A percentile compares a stretch with the other conserved stretches of the same genome.
These are phyloP conservation scores for Dorcoceras hygrometricum DNA, from an alignment of 257 asterid genomes.

Conservation along the genomic window DNA sequence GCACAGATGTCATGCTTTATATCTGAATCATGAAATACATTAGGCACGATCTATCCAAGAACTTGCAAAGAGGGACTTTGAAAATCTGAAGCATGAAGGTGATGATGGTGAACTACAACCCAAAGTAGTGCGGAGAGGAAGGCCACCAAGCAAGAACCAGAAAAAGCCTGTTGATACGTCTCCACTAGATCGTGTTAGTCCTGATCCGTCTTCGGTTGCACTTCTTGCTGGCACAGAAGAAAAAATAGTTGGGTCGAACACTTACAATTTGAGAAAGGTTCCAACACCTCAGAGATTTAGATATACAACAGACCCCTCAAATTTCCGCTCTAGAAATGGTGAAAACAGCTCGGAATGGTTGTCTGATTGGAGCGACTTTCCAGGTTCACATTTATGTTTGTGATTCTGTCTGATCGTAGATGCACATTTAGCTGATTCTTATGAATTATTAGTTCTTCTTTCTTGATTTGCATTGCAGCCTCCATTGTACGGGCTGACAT, in stretches of 20 bases:
- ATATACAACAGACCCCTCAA: conserved; percentile 47
- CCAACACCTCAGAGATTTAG: conserved; percentile 47
- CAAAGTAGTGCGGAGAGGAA: conserved; percentile 88
- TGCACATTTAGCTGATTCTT: conserved; percentile 9
- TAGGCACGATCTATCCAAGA: conserved; percentile 93
- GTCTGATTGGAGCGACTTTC: conserved; percentile 89
- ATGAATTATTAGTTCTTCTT: conserved; percentile 6
- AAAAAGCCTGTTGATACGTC: conserved; percentile 54
- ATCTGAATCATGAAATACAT: conserved; percentile 25
- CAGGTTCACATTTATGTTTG: conserved; percentile 49
- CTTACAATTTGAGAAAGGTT: conserved; percentile 76
- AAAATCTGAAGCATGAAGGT: conserved; percentile 81
- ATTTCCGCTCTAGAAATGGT: conserved; percentile 60
- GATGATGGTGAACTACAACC: conserved; percentile 90
- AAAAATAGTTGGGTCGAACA: conserved; percentile 51
- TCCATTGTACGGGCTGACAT: conserved; percentile 82
- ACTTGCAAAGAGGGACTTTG: conserved; percentile 77
- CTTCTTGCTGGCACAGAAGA: conserved; percentile 54
- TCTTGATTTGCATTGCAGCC: conserved; percentile 45
- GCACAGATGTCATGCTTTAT: conserved; percentile 11
- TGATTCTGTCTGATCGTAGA: conserved; percentile 9
- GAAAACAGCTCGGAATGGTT: conserved; percentile 64
- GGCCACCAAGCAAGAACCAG: conserved; percentile 84
- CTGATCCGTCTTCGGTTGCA: conserved; percentile 44
- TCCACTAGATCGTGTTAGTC: conserved; percentile 39